These are phyloP conservation scores for Cladosporium sp. DNA, from an alignment of 2,329 filamentous ascomycete genomes.

Conservation along the genomic window DNA sequence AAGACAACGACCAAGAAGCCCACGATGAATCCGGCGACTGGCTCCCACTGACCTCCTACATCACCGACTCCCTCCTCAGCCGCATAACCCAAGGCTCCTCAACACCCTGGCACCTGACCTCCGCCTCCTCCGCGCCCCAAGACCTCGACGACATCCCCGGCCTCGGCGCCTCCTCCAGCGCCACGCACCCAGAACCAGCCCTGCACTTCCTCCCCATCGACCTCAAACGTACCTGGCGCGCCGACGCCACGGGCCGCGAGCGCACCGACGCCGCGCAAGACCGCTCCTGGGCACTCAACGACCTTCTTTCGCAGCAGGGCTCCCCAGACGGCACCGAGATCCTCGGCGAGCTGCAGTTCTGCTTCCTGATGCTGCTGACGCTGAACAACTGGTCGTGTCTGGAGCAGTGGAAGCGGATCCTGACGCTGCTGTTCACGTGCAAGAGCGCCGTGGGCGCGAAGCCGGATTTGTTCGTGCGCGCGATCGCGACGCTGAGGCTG, in stretches of 20 bases:
- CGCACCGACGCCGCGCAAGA: constrained; percentile 58
- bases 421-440: constrained; percentile 53
- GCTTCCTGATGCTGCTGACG: constrained; percentile 56
- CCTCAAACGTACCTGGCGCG: constrained; percentile 56
- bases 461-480: constrained; percentile 46
- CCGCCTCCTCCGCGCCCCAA: constrained; percentile 49
- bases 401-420: constrained; percentile 58
- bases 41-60: constrained; percentile 43
- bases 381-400: constrained; percentile 61
- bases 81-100: constrained; percentile 44
- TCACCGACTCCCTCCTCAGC: constrained; percentile 45
- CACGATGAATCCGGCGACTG: constrained; percentile 47
- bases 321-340: constrained; percentile 22
- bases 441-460: constrained; percentile 43
- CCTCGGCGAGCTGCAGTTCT: constrained; percentile 57
- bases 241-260: constrained; percentile 55
- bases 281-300: constrained; percentile 54
- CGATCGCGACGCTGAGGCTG: constrained; percentile 43
- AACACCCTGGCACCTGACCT: constrained; percentile 51
- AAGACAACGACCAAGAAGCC: constrained; percentile 21
- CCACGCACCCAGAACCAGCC: constrained; percentile 35
- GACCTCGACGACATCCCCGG: constrained; percentile 57
- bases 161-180: constrained; percentile 31
- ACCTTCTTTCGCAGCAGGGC: constrained; percentile 41
- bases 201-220: constrained; percentile 54